These are phyloP conservation scores for Aspergillus novoparasiticus DNA, from an alignment of 2,329 filamentous ascomycete species.

Conservation along the genomic window DNA sequence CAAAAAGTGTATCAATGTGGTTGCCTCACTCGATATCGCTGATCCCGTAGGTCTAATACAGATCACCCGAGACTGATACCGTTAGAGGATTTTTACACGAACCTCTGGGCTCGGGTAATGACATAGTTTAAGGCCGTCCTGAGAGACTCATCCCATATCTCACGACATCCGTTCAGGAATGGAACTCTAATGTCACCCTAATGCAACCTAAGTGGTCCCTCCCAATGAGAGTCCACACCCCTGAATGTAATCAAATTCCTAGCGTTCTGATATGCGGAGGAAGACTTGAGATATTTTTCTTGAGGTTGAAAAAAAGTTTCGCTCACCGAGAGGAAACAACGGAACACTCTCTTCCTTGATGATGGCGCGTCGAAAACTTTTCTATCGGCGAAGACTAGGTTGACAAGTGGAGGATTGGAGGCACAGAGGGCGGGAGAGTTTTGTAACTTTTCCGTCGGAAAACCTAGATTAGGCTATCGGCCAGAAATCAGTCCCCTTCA, in stretches of 20 bases:
- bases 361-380: neutral
- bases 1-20: neutral
- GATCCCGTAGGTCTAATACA: neutral
- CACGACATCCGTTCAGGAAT: neutral
- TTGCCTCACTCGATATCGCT: neutral
- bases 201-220: neutral
- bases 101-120: neutral
- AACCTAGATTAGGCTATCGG: neutral
- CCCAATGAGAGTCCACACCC: neutral
- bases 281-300: neutral
- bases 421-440: neutral
- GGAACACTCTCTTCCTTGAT: neutral
- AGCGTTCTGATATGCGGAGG: neutral
- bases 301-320: neutral
- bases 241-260: neutral
- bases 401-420: neutral
- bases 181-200: neutral
- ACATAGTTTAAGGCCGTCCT: neutral
- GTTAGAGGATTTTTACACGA: neutral
- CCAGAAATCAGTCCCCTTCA: neutral
- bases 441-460: neutral
- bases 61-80: neutral
- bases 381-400: neutral
- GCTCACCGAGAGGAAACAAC: neutral
- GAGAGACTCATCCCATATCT: neutral